Base-by-base conservation (phyloP, 2,329 filamentous ascomycete genomes). In the Pestalotiopsis sp. region DNA sequence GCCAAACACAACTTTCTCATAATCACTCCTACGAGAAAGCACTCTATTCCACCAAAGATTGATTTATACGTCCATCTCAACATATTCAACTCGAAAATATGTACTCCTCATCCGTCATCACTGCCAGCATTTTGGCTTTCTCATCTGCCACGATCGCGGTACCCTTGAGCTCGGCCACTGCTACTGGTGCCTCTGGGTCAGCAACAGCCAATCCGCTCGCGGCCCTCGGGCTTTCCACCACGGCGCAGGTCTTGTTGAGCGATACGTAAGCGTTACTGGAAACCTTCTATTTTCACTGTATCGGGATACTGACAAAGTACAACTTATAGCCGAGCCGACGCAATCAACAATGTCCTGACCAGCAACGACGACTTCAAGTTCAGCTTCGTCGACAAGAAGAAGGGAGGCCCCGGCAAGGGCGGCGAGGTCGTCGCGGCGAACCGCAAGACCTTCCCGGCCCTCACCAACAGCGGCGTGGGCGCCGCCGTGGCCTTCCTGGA, bases 361-460 rank as follows among this genome's bases (percentile, higher is more conserved):
- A 75, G 82, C 12, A 77, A 86, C 71, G 68, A 77, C 3, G 78
- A 86, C 69, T 86, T 86, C 75, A 75, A 85, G 75, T 87, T 85
- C 77, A 80, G 85, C 76, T 87, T 87, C 78, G 80, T 79, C 73
- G 66, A 68, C 11, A 52, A 56, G 36, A 49, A 59, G 72, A 76
- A 75, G 56, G 63, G 64, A 38, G 75, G 76, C 68, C 73, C 79
- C 14, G 81, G 83, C 68, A 76, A 79, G 59, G 86, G 85, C 52
- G 86, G 86, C 56, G 80, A 85, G 73, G 80, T 87, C 70, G 77
- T 86, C 49, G 79, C 82, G 23, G 85, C 87, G 59, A 87, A 88
- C 79, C 82, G 86, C 74, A 84, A 85, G 77, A 84, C 82, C 45
- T 89, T 89, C 78, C 87, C 87, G 3, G 85, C 86, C 31, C 83